phyloP scores from a whole-genome alignment of 2,329 filamentous ascomycete genomes.

The Penicillium verrucosum region DNA sequence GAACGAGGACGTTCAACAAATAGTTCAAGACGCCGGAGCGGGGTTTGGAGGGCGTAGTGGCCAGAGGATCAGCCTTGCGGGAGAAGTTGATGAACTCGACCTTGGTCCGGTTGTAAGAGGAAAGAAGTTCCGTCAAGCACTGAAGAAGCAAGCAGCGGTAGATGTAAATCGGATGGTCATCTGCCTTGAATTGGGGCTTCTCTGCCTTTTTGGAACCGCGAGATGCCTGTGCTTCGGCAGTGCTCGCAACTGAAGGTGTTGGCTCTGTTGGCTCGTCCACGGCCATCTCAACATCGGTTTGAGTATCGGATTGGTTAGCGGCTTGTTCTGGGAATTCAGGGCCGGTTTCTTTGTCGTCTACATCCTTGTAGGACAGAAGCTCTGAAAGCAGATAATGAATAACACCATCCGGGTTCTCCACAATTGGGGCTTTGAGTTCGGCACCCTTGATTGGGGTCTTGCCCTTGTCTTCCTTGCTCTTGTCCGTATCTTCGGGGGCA shows the following conservation, averaged over 20 bases:
- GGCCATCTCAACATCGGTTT: constrained; percentile 52
- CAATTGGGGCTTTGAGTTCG: constrained; percentile 76
- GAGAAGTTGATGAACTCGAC: constrained; percentile 99
- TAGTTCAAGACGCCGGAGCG: constrained; percentile 92
- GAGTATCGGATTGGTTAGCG: constrained; percentile 32
- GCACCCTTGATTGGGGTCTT: constrained; percentile 51
- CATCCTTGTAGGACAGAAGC: constrained; percentile 84
- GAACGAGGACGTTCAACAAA: constrained; percentile 74
- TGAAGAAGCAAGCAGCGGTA: constrained; percentile 94
- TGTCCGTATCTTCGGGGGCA: constrained; percentile 18
- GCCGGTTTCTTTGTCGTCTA: constrained; percentile 73
- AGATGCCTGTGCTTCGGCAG: constrained; percentile 25
- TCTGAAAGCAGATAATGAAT: constrained; percentile 94
- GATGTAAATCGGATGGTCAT: constrained; percentile 92
- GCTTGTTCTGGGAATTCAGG: constrained; percentile 27
- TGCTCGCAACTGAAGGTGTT: constrained; percentile 33
- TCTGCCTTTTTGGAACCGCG: constrained; percentile 57
- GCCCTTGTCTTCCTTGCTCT: constrained; percentile 26
- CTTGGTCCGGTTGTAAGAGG: constrained; percentile 91
- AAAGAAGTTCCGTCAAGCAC: constrained; percentile 83
- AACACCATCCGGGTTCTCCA: constrained; percentile 91
- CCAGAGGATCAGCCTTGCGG: constrained; percentile 77
- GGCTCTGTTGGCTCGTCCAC: constrained; percentile 39
- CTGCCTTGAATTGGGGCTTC: constrained; percentile 79
- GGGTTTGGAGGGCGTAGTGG: constrained; percentile 87